Evolutionary conservation across 805 yeast genomes (phyloP), one percentile per base, ranked within the genome.

Genomic region (Allodekkera sacchari): DNA sequence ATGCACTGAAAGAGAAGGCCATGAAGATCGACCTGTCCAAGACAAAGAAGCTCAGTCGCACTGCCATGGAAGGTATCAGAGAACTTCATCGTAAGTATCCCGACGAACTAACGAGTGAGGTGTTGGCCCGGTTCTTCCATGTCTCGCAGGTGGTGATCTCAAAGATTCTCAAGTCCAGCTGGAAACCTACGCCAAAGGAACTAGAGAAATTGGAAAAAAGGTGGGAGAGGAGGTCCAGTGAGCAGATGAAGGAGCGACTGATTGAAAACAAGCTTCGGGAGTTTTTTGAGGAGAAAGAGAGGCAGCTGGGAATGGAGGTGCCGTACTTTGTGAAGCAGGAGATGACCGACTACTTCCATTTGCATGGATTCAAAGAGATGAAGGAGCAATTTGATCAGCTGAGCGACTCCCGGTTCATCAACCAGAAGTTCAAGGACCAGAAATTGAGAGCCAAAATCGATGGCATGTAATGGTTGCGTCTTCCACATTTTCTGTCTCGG

Each of bases 71-170:
- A 13, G 74, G 74, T 34, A 64, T 88, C 4, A 58, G 82, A 33
- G 50, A 61, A 4, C 44, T 85, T 28, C 80, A 74, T 43, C 55
- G 54, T 10, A 59, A 66, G 33, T 54, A 63, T 39, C 95, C 96
- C 0, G 64, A 69, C n/a, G 56, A 53, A 15, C 41, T 82, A 32
- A 71, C 68, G 4, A 66, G 78, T 3, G 58, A 60, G 3, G 78
- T 74, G 26, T 51, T 88, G 5, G 79, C 85, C 0, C 61, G 68
- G 20, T 68, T 68, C 47, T 87, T 80, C 55, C 61, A 68, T 30
- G 66, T 84, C 5, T 80, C 92, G 1, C 89, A 94, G 1, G 94
- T 87, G 43, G 83, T 88, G 0, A 70, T 87, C 3, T 63, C 95
- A 36, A 68, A 95, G 40, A 84, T 88, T 13, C 51, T 88, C 41